Base-by-base conservation (phyloP, 495 filamentous ascomycete species). In the Clohesyomyces aquaticus region DNA sequence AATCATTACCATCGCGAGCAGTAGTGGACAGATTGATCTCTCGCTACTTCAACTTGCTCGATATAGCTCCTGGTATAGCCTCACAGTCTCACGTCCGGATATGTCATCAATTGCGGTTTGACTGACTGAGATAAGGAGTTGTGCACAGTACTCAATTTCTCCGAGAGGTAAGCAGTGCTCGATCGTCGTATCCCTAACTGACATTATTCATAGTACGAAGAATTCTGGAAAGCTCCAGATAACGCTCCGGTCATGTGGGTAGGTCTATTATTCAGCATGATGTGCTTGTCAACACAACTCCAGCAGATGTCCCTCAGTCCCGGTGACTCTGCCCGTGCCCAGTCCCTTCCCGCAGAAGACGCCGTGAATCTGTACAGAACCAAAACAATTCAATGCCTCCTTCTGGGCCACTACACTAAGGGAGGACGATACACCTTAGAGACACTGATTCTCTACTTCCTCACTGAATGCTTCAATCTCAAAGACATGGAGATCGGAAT, bases 391-490 rank as follows among this genome's bases (percentile, higher is more conserved):
- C 76, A 78, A 50, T 82, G 76, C 55, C 76, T 82, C 10, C 72
- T 78, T 23, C n/a, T 21, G 9, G 63, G 27, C 19, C 2, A 77
- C 50, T 84, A 82, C 62, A 75, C 77, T 4, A 78, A 76, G 14
- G 77, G 80, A 0, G 73, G 71, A 12, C 71, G 73, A 4, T 73
- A 77, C 63, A 77, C 77, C 4, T 62, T 85, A 12, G 81, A 83
- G 55, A 75, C 82, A 0, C 65, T 85, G 25, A 45, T 82, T 8
- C 61, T 83, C 10, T 82, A 80, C 58, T 65, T 78, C 27, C 73
- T 80, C 54, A 73, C 72, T 47, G 77, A 80, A 55, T 82, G 80
- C 68, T 59, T 82, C 18, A 57, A 70, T 27, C 80, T 77, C 56
- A 73, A 73, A 0, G 77, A 77, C 29, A 73, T 73, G 6, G 77